Conservation (phyloP, 2,329 filamentous ascomycete species). For the Daldinia sp. region DNA sequence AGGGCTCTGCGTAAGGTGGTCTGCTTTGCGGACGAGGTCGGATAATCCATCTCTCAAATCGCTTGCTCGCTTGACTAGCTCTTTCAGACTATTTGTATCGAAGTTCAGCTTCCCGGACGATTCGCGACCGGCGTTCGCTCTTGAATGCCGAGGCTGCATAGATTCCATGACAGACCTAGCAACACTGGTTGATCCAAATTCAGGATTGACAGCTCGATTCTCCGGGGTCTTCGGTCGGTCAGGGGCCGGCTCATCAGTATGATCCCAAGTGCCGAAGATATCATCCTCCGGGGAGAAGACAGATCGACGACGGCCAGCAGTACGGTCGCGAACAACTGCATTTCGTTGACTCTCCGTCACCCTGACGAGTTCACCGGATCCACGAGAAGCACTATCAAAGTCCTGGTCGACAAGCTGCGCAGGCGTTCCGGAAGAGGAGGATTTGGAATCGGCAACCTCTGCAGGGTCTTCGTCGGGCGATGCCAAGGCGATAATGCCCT, state of each 20-base stretch:
- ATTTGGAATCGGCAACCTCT: constrained; percentile 54
- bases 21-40: constrained; percentile 69
- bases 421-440: constrained; percentile 51
- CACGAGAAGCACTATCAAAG: constrained; percentile 61
- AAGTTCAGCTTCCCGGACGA: constrained; percentile 71
- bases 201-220: constrained; percentile 51
- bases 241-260: constrained; percentile 54
- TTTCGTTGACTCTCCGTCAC: constrained; percentile 61
- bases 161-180: constrained; percentile 73
- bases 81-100: constrained; percentile 76
- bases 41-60: constrained; percentile 70
- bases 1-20: constrained; percentile 69
- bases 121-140: constrained; percentile 55
- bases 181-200: constrained; percentile 60
- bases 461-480: constrained; percentile 73
- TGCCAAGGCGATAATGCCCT: constrained; percentile 88
- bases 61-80: constrained; percentile 72
- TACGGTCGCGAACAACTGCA: constrained; percentile 66
- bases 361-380: constrained; percentile 55
- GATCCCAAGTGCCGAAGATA: constrained; percentile 69
- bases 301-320: constrained; percentile 66
- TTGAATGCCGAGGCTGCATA: constrained; percentile 68
- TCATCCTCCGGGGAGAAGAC: constrained; percentile 76
- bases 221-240: constrained; percentile 58
- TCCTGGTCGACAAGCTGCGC: constrained; percentile 61